Base-by-base conservation (phyloP, 805 yeast genomes). In the Wickerhamomyces chambardii region DNA sequence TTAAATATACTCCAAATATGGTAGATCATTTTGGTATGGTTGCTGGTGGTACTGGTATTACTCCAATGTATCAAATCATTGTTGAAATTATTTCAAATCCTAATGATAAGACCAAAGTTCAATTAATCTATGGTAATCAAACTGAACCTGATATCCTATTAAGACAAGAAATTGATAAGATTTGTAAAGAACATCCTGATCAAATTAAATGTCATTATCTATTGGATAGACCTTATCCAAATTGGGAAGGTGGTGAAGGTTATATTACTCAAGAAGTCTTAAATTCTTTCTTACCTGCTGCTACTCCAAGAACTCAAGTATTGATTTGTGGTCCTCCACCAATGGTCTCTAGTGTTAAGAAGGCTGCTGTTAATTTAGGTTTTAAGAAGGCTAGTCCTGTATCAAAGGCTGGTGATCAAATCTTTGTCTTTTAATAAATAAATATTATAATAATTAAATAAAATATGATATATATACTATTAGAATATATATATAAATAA, bases 31-130 rank as follows among this genome's bases (percentile, higher is more conserved):
- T 89, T 40, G 86, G 82, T 36, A 89, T 89, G 97, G 78, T 90
- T 45, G 95, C 95, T 29, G 97, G 97, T 47, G 97, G 97, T 52
- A 85, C 97, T 28, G 97, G 97, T 57, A 82, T 87, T 51, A 82
- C 96, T 7, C 96, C 96, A 56, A 87, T 87, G 96, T 85, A 77
- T 61, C 96, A 87, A 66, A 79, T 87, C 46, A 76, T 89, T 46
- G 82, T 84, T 47, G 84, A 94, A 12, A 79, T 89, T 45, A 77
- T 78, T 48, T 63, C 66, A 38, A 76, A 89, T 55, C 90, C 94
- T 17, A 63, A 68, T 15, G 97, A 90, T 61, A 70, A 67, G 33
- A 89, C 97, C 40, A 72, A 77, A 51, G 75, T 86, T 43, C 65
- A 72, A 36, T 68, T 89, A 47, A 56, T 89, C 29, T 90, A 82